Conservation (phyloP, 1,284 basidiomycete genomes). For the Ganoderma boninense region DNA sequence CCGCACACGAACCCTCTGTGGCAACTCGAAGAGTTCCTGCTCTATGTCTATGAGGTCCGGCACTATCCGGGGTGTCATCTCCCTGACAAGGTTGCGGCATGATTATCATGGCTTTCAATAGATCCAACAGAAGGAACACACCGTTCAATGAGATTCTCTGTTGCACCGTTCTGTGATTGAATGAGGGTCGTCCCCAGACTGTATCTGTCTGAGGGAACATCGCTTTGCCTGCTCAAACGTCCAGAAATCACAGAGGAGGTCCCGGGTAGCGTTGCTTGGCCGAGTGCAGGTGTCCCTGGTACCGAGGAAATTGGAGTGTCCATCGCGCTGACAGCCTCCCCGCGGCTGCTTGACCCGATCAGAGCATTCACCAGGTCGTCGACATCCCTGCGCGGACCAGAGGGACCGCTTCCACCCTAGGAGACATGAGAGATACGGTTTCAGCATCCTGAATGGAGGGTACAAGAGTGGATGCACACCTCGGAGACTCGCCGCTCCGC, state of each 20-base stretch:
- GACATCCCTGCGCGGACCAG: constrained; percentile 60
- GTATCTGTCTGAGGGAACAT: constrained; percentile 53
- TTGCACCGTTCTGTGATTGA: constrained; percentile 59
- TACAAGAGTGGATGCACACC: constrained; percentile 26
- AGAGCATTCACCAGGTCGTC: constrained; percentile 73
- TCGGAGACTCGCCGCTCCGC: constrained; percentile 60
- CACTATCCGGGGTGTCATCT: constrained; percentile 68
- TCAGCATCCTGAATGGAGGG: not conserved
- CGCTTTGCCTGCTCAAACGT: constrained; percentile 72
- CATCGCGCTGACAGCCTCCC: constrained; percentile 50
- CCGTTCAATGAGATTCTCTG: constrained; percentile 75
- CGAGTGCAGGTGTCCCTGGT: constrained; percentile 74
- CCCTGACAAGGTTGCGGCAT: constrained; percentile 46
- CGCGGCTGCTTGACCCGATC: constrained; percentile 51
- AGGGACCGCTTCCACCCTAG: constrained; percentile 8
- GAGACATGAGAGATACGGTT: not conserved
- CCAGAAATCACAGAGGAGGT: constrained; percentile 59
- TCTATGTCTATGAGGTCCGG: constrained; percentile 88
- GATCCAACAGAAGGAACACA: constrained; percentile 39
- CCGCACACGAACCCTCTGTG: constrained; percentile 69
- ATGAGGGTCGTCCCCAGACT: constrained; percentile 54
- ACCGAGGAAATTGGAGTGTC: constrained; percentile 74
- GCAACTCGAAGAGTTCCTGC: constrained; percentile 90
- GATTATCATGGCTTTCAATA: not conserved
- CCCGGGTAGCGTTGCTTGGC: constrained; percentile 52